Evolutionary conservation across 2,329 filamentous ascomycete genomes (phyloP), one percentile per base, ranked within the genome.

Genomic region (Fusarium phyllophilum): DNA sequence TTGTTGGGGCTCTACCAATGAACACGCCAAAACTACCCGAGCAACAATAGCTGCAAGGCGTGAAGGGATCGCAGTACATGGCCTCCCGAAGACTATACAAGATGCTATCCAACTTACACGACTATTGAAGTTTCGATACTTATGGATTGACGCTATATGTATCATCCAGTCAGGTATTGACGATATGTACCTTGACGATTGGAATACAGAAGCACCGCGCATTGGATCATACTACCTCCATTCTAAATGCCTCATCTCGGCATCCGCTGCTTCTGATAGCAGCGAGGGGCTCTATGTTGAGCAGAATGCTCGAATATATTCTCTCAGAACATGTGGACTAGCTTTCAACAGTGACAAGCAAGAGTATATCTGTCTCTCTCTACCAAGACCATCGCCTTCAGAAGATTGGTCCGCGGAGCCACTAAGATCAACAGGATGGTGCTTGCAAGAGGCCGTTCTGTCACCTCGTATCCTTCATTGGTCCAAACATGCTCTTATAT

Each of bases 201-300:
- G 59, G 55, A 52, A 62, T 11, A 20, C 6, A 10, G 68, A 69
- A 45, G 56, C 68, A 17, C 49, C 60, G 1, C 59, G 46, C 7
- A 72, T 72, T 26, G 68, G 61, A 17, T 48, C 56, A 6, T 72
- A 69, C n/a, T 66, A 72, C 18, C 17, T 64, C 4, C 62, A 69
- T 12, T 59, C 66, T 3, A 34, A 51, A 29, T 72, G 66, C 26
- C 49, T 62, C 38, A 62, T 72, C 8, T 70, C 66, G 2, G 68
- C 66, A 7, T 54, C 55, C 9, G 55, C 38, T 13, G 45, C 68
- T 20, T 39, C 41, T 0, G 68, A 72, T 22, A 69, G 66, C 15
- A 44, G n/a, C 11, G 7, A 72, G 20, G 66, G 61, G 7, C 41
- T 72, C 8, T 59, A 62, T 17, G 22, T 55, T 9, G 52, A 69